Base-by-base conservation (phyloP, 1,284 basidiomycete genomes). In the Phellopilus nigrolimitatus region DNA sequence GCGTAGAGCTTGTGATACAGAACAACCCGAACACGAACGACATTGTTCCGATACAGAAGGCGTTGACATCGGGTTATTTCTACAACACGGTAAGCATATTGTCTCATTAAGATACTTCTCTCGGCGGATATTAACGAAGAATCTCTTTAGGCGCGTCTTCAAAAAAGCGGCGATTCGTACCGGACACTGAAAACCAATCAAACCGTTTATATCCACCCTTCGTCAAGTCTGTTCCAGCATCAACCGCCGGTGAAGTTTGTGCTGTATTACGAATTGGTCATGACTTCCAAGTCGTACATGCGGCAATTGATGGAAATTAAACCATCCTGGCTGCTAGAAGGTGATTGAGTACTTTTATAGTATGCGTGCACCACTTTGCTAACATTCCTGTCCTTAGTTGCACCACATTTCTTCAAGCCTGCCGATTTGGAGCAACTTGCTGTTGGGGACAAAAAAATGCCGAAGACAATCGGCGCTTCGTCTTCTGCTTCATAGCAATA, bases 221-320 rank as follows among this genome's bases (percentile, higher is more conserved):
- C 92, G 2, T 95, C 92, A 4, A 88, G 91, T 64, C 71, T 99
- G 57, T 95, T 98, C 79, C 91, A 97, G 61, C 83, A 87, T 63
- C 93, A 97, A 60, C 97, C 97, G 0, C 97, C 95, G 0, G 83
- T 94, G 19, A 87, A 87, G 64, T 90, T 89, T 19, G 69, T 99
- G 25, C 68, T 97, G 52, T 99, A 97, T 70, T 99, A 97, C 64
- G 97, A 99, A 68, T 76, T 97, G 19, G 88, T 91, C 21, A 87
- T 88, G 84, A 91, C 89, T 3, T 83, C 83, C 22, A 91, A 91
- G 66, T 90, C 88, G 10, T 91, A 91, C 59, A 81, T 91, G 79
- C 74, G 87, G 73, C 94, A 97, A 77, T 80, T 94, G 37, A 98
- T 98, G 93, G 93, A 97, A 62, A 97, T 99, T 65, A 95, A 97